Evolutionary conservation across 2,329 filamentous ascomycete genomes (phyloP), one percentile per base, ranked within the genome.

Genomic region (Venturiaceae sp.): DNA sequence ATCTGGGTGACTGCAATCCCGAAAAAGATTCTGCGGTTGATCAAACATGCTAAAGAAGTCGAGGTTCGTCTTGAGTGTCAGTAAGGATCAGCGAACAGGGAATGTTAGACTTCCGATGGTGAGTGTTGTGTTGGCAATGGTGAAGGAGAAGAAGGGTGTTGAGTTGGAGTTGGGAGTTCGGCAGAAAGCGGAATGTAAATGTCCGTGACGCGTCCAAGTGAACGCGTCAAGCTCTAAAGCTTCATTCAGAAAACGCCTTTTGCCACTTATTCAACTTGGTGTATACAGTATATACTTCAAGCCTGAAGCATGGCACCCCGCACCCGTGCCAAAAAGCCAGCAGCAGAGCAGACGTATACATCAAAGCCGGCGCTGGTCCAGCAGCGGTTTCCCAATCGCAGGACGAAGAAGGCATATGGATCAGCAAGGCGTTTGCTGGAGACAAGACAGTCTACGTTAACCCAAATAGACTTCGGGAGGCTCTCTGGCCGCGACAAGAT

Each of bases 261-360:
- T 3, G 21, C 23, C 44, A 30, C 23, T 23, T 26, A 4, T 13
- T 14, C 21, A 16, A 21, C 21, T 13, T 14, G 7, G 23, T 13
- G 7, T n/a, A 16, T 26, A 2, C 26, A 23, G 21, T 46, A 30
- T 14, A 16, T 16, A 50, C n/a, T n/a, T n/a, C n/a, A n/a, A n/a
- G n/a, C n/a, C n/a, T n/a, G n/a, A 30, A 50, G 44, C 6, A 56
- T 56, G 54, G n/a, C 54, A 14, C 54, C 54, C 8, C n/a, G 36
- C 41, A 28, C 34, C 30, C 54, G 54, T n/a, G 14, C 30, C n/a
- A 53, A 53, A 36, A 53, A 53, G 13, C 36, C 36, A 30, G 26
- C 16, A 19, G 2, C 9, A 39, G 54, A 56, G 13, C 36, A 46
- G 14, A 33, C 39, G 19, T 56, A 56, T 26, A 28, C 21, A 14